These are phyloP conservation scores for Pisolithus thermaeus DNA, from an alignment of 1,284 basidiomycete genomes.

Conservation along the genomic window DNA sequence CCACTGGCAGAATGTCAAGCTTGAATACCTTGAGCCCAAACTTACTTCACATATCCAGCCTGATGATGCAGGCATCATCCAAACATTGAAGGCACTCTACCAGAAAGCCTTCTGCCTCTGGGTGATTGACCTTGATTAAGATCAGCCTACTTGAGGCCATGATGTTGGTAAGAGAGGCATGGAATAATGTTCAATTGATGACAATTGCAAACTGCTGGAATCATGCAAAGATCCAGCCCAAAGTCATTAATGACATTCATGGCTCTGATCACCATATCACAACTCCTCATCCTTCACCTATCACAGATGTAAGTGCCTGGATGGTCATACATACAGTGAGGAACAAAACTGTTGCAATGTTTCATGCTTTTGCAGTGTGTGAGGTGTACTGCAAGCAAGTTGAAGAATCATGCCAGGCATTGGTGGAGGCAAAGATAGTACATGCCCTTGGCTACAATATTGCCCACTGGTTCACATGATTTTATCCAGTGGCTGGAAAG, in stretches of 20 bases:
- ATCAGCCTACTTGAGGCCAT: constrained; percentile 20
- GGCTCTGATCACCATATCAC: too few relatives aligned
- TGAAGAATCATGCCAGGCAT: too few relatives aligned
- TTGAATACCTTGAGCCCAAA: constrained; percentile 28
- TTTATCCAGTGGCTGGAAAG: too few relatives aligned
- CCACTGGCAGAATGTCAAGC: constrained; percentile 15
- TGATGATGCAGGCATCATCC: constrained; percentile 27
- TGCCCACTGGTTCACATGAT: too few relatives aligned
- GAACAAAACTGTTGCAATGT: too few relatives aligned
- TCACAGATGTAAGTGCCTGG: too few relatives aligned
- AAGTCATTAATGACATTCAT: neutral
- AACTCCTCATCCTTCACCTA: too few relatives aligned
- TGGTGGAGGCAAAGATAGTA: too few relatives aligned
- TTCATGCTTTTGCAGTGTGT: too few relatives aligned
- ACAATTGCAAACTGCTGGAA: constrained; percentile 27
- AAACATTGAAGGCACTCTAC: constrained; percentile 28
- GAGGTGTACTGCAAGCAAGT: too few relatives aligned
- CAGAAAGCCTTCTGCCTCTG: neutral
- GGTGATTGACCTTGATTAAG: constrained; percentile 23
- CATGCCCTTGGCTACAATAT: too few relatives aligned
- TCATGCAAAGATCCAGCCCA: constrained; percentile 7
- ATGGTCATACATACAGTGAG: too few relatives aligned
- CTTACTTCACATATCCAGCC: constrained; percentile 5
- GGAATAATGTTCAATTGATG: constrained; percentile 12
- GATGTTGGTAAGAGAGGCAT: constrained; percentile 20